These are phyloP conservation scores for Didymella exigua DNA, from an alignment of 2,329 filamentous ascomycete genomes.

Conservation along the genomic window DNA sequence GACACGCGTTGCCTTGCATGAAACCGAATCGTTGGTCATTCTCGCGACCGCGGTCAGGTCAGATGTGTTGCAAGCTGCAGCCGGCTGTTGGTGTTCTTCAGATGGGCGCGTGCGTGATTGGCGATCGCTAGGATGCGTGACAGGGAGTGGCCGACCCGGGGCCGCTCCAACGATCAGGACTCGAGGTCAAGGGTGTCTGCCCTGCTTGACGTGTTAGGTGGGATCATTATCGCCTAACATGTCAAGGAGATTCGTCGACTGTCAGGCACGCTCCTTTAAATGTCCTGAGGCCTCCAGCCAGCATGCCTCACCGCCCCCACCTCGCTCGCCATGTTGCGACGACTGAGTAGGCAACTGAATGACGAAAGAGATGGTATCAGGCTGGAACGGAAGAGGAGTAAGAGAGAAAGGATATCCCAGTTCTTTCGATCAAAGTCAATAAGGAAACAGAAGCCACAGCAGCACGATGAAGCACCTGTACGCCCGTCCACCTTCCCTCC, in stretches of 20 bases:
- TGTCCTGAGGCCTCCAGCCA: slow-evolving; percentile 22
- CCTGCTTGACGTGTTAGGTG: slow-evolving; percentile 35
- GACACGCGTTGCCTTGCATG: slow-evolving; percentile 14
- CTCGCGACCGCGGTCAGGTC: slow-evolving; percentile 12
- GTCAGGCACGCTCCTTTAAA: slow-evolving; percentile 27
- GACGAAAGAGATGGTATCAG: slow-evolving; percentile 27
- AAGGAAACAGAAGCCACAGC: slow-evolving; percentile 32
- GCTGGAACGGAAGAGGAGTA: slow-evolving; percentile 35
- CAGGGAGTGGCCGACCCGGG: slow-evolving; percentile 25
- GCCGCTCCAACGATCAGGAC: slow-evolving; percentile 26
- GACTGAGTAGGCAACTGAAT: slow-evolving; percentile 29
- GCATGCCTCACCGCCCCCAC: slow-evolving; percentile 29
- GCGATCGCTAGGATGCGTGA: slow-evolving; percentile 34
- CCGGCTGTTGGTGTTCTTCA: slow-evolving; percentile 27
- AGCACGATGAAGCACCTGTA: slow-evolving; percentile 27
- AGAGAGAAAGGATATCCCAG: slow-evolving; percentile 38
- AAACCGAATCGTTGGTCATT: not conserved
- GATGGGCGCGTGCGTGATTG: slow-evolving; percentile 24
- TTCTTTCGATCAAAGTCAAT: slow-evolving; percentile 35
- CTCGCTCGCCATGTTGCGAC: slow-evolving; percentile 38
- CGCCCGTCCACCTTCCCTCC: slow-evolving; percentile 10
- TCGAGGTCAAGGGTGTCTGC: slow-evolving; percentile 31
- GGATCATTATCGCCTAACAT: slow-evolving; percentile 27
- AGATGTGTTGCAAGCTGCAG: slow-evolving; percentile 22
- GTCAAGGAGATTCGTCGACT: slow-evolving; percentile 31